These are phyloP conservation scores for Aspergillus indologenus DNA, from an alignment of 495 filamentous ascomycete genomes.

Conservation along the genomic window DNA sequence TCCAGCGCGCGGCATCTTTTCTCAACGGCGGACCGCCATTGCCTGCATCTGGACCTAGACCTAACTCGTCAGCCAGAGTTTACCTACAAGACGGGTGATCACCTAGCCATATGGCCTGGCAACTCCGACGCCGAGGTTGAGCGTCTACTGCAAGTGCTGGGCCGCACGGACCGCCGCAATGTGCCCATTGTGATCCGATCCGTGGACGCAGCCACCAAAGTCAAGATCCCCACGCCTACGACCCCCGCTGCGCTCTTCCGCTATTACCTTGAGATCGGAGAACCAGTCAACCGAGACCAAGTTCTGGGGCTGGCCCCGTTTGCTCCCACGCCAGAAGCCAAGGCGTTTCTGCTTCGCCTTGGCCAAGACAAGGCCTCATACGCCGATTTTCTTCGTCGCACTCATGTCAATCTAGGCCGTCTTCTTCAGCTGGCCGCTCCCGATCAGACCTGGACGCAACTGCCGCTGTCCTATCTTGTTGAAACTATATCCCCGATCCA, in stretches of 20 bases:
- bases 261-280: slow-evolving; percentile 51
- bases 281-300: slow-evolving; percentile 42
- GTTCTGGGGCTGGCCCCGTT: slow-evolving; percentile 43
- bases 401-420: slow-evolving; percentile 41
- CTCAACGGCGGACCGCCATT: slow-evolving; percentile 35
- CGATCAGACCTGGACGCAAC: slow-evolving; percentile 28
- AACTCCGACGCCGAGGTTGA: slow-evolving; percentile 57
- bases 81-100: slow-evolving; percentile 70
- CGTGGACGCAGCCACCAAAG: slow-evolving; percentile 31
- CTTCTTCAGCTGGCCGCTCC: slow-evolving; percentile 31
- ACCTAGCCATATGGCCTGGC: slow-evolving; percentile 68
- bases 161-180: slow-evolving; percentile 24
- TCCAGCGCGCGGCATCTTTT: slow-evolving; percentile 39
- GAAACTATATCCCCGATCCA: slow-evolving; percentile 42
- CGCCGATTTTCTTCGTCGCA: slow-evolving; percentile 28
- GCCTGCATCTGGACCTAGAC: slow-evolving; percentile 52
- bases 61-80: slow-evolving; percentile 44
- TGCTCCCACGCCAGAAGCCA: slow-evolving; percentile 38
- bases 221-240: slow-evolving; percentile 43
- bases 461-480: slow-evolving; percentile 46
- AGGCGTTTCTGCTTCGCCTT: slow-evolving; percentile 30
- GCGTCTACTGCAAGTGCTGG: slow-evolving; percentile 36
- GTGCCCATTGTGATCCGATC: slow-evolving; percentile 32
- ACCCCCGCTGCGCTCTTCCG: slow-evolving; percentile 40
- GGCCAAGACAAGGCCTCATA: slow-evolving; percentile 36